Base-by-base conservation (phyloP, 2,329 filamentous ascomycete genomes). In the Fusarium pseudoanthophilum region DNA sequence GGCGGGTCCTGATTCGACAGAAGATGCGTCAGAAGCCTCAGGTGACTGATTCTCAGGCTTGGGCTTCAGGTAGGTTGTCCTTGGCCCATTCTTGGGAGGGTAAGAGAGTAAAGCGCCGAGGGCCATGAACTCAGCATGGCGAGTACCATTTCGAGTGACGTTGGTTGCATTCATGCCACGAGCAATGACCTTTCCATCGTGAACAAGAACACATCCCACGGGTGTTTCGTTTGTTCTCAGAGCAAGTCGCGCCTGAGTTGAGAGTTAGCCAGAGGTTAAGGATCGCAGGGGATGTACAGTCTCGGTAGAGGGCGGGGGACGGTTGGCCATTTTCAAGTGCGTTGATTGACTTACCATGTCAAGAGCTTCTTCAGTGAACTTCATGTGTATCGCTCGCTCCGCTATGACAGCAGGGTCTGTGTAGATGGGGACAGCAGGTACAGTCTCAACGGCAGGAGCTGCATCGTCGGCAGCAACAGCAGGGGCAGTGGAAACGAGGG, bases 121-220 rank as follows among this genome's bases (percentile, higher is more conserved):
- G 53, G 95, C 96, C 83, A 98, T 92, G 79, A 98, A 97, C 81
- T 99, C 96, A 49, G 96, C 96, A 82, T 99, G 96, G 32, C 95
- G 91, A 52, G 96, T 98, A 49, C 96, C 96, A 85, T 97, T 91
- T 53, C 95, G 90, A 32, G 93, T 96, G 75, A 93, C 88, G 78
- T 98, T 99, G 60, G 96, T 99, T 72, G 97, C 96, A 78, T 99
- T 99, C 93, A 98, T 98, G 71, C 96, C 96, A 72, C 89, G 89
- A 46, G 94, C 95, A 74, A 99, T 95, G 72, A 98, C 88, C 75
- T 90, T 87, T 73, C 91, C 92, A 34, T 93, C 84, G 80, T 95
- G 89, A 28, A 98, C 95, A 60, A 99, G 91, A 37, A 99, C 95
- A 82, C 96, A 99, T 55, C 96, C 97, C 26, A 99, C 96, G 2